These are phyloP conservation scores for Areca catechu DNA, from an alignment of 176 grass and related monocot species.

Conservation along the genomic window DNA sequence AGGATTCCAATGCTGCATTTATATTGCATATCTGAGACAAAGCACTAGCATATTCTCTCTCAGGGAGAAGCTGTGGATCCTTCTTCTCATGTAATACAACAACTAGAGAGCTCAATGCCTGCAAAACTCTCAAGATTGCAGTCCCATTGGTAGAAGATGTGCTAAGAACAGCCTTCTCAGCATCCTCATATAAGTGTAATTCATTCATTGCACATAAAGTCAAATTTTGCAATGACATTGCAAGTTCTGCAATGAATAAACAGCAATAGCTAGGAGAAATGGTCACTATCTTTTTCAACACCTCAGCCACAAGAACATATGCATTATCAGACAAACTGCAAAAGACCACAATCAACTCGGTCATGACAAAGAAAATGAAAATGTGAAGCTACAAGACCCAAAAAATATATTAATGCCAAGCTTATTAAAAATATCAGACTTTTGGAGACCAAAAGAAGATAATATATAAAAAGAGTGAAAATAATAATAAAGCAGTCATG, in stretches of 20 bases:
- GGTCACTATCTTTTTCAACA: constrained; percentile 88
- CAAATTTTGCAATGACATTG: constrained; percentile 73
- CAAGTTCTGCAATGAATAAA: constrained; percentile 89
- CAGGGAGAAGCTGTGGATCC: constrained; percentile 31
- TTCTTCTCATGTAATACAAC: constrained; percentile 69
- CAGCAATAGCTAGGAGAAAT: constrained; percentile 72
- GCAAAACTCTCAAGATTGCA: constrained; percentile 86
- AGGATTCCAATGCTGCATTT: constrained; percentile 62
- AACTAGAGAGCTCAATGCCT: constrained; percentile 94
- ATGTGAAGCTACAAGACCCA: not conserved
- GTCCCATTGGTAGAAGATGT: constrained; percentile 90
- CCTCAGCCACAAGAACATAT: constrained; percentile 82
- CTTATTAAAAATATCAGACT: too few species aligned
- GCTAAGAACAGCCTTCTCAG: constrained; percentile 89
- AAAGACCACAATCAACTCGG: not conserved
- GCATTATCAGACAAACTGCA: constrained; percentile 91
- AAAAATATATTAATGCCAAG: not conserved
- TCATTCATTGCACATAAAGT: constrained; percentile 74
- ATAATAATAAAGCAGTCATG: too few species aligned
- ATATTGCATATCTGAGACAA: constrained; percentile 73
- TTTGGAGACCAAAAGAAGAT: too few species aligned
- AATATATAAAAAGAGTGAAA: too few species aligned
- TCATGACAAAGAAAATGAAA: constrained; percentile 11
- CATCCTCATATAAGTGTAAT: constrained; percentile 59
- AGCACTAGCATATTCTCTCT: constrained; percentile 55